These are phyloP conservation scores for Monosporascus sp. DNA, from an alignment of 2,329 filamentous ascomycete species.

Conservation along the genomic window DNA sequence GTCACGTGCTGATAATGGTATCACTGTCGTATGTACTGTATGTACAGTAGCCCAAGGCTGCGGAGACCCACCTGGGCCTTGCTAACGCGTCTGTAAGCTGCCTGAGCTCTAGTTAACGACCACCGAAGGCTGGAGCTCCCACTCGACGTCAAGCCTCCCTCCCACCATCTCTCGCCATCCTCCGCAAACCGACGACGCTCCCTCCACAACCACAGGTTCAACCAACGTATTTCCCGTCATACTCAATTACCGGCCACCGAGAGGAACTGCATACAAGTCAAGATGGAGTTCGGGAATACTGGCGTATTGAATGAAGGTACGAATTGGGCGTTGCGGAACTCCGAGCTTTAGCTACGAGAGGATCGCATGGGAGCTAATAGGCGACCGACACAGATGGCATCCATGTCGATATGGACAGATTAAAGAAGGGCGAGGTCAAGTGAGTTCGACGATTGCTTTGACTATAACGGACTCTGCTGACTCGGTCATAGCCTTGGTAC, in stretches of 20 bases:
- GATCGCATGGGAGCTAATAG: constrained; percentile 16
- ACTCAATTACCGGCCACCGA: neutral
- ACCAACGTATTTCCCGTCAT: neutral
- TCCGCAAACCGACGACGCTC: neutral
- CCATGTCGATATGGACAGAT: constrained; percentile 95
- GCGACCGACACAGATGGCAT: constrained; percentile 72
- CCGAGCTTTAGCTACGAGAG: constrained; percentile 15
- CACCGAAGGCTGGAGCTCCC: constrained; percentile 1
- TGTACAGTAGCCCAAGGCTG: neutral
- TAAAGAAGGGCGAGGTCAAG: constrained; percentile 99
- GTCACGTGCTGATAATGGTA: neutral
- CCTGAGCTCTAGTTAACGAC: constrained; percentile 5
- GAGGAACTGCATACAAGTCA: constrained; percentile 8
- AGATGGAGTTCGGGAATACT: constrained; percentile 59
- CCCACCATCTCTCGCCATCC: neutral
- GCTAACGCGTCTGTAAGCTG: constrained; percentile 7
- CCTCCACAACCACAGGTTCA: neutral
- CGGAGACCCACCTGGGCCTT: neutral
- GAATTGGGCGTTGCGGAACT: constrained; percentile 11
- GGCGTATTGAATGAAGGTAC: constrained; percentile 61
- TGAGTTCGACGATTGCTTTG: constrained; percentile 42
- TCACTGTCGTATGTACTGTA: neutral
- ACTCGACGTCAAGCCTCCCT: neutral
- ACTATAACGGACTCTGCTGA: constrained; percentile 26
- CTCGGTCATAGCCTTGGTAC: constrained; percentile 70